These are phyloP conservation scores for Erysimum cheiranthoides DNA, from an alignment of 345 rosid species.

Conservation along the genomic window DNA sequence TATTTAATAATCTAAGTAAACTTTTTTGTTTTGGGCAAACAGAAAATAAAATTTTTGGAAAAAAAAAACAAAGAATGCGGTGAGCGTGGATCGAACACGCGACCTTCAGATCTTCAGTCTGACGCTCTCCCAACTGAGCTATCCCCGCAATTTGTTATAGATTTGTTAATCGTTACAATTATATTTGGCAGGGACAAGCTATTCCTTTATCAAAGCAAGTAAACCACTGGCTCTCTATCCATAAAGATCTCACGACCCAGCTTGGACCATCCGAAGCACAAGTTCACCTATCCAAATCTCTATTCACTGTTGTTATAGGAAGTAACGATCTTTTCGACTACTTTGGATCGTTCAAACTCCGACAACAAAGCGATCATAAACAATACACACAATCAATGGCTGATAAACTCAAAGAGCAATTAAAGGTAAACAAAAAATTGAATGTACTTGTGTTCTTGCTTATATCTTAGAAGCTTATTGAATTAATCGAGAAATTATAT, in stretches of 20 bases:
- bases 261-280: conserved; percentile 50
- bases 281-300: conserved; percentile 54
- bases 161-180: fast-evolving
- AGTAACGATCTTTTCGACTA: conserved; percentile 74
- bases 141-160: background rate
- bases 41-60: background rate
- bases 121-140: conserved; percentile 96
- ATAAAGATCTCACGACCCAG: conserved; percentile 33
- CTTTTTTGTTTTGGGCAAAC: no score
- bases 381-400: conserved; percentile 55
- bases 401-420: conserved; percentile 52
- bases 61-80: conserved; percentile 39
- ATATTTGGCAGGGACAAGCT: conserved; percentile 46
- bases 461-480: background rate
- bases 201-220: conserved; percentile 65
- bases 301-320: conserved; percentile 58
- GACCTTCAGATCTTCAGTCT: conserved; percentile 75
- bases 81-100: conserved; percentile 73
- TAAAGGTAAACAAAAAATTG: conserved; percentile 58
- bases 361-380: conserved; percentile 46
- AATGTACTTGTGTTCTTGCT: background rate
- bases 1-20: background rate
- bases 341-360: conserved; percentile 49
- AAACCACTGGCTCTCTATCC: conserved; percentile 47
- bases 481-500: background rate